Base-by-base conservation (phyloP, 2,329 filamentous ascomycete genomes). In the Aspergillus fructus region DNA sequence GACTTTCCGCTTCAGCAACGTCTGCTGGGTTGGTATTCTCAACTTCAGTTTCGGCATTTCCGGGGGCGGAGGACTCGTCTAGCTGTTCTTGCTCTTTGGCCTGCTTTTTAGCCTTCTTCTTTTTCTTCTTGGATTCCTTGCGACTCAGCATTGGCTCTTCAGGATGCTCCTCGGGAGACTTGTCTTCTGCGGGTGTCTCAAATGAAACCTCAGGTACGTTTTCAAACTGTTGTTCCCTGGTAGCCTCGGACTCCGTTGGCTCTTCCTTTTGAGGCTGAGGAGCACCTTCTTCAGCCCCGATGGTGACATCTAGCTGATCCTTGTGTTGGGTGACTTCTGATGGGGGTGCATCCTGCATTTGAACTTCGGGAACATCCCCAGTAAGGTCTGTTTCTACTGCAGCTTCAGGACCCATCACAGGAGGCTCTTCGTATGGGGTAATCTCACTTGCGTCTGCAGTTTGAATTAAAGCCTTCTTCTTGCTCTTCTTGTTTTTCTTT, bases 401-500 rank as follows among this genome's bases (percentile, higher is more conserved):
- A 5, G 15, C n/a, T 23, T 49, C 52, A 17, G 53, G 27, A 15
- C n/a, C 27, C 12, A 37, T 39, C 23, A 30, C 45, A 17, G 11
- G n/a, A 27, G 33, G 30, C n/a, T 63, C 60, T 21, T 54, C 15
- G 9, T 11, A 37, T 27, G 17, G 19, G 12, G 27, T 24, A 40
- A 19, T n/a, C 13, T 43, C 60, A 19, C n/a, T 9, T 19, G 37
- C 15, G 5, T 57, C 54, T 17, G 62, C 49, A 30, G 47, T 19
- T 27, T 64, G 58, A 34, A 48, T 30, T 21, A 55, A 41, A 6
- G 57, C 59, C 50, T 65, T 65, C 56, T 67, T 70, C 42, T 67
- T 66, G 24, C 68, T 64, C 46, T 58, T 67, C 56, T 66, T 71
- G 49, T 61, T 68, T 62, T 68, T 62, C 55, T 71, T 68, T 30